Percentiles rank a stretch among this genome's conserved stretches.
Evolutionary conservation across 495 filamentous ascomycete species (phyloP).

Genomic region (Bombardia bombarda): DNA sequence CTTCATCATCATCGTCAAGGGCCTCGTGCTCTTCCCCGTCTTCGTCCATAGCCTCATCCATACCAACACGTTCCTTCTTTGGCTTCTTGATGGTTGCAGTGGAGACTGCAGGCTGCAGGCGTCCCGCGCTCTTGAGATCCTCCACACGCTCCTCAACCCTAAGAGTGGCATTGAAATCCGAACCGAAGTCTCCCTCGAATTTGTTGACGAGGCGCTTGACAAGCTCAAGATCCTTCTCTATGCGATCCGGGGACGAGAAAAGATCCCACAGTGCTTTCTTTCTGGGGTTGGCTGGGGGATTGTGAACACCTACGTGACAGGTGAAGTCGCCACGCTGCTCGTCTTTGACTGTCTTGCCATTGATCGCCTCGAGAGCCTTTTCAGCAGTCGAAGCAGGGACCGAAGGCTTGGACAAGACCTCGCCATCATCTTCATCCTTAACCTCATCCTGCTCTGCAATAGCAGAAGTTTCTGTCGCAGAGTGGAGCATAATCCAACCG

Average conservation of each 20-base stretch:
- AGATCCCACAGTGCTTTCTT: constrained; percentile 98
- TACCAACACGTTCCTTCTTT: constrained; percentile 49
- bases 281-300: constrained; percentile 71
- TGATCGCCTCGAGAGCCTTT: constrained; percentile 83
- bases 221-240: constrained; percentile 76
- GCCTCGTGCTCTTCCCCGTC: constrained; percentile 62
- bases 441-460: constrained; percentile 60
- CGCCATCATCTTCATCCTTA: constrained; percentile 45
- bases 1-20: constrained; percentile 60
- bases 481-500: constrained; percentile 94
- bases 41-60: constrained; percentile 62
- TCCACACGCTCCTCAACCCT: constrained; percentile 85
- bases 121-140: constrained; percentile 61
- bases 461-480: constrained; percentile 53
- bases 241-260: constrained; percentile 81
- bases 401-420: constrained; percentile 25
- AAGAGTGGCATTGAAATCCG: constrained; percentile 58
- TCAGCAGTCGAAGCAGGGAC: constrained; percentile 53
- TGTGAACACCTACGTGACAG: constrained; percentile 93
- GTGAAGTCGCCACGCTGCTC: constrained; percentile 89
- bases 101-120: constrained; percentile 56
- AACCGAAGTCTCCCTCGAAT: constrained; percentile 73
- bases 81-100: constrained; percentile 54
- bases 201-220: constrained; percentile 67
- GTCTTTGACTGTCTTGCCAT: constrained; percentile 93